phyloP scores from a whole-genome alignment of 345 rosid species.

The Aquilaria yunnanensis region DNA sequence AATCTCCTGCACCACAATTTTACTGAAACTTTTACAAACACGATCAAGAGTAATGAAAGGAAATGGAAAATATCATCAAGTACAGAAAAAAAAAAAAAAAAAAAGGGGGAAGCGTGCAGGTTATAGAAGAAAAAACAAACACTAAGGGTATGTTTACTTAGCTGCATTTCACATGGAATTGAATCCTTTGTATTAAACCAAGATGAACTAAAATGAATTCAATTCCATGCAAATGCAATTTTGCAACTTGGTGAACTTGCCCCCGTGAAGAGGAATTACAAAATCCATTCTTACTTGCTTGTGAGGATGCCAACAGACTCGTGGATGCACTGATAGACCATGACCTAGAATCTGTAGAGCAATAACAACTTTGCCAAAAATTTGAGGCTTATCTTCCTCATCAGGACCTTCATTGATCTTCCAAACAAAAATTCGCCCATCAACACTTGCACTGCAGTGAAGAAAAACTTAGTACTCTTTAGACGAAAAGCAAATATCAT shows the following conservation, averaged over 20 bases:
- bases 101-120: not conserved
- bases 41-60: not conserved
- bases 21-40: not conserved
- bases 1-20: slow-evolving; percentile 37
- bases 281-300: slow-evolving; percentile 40
- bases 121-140: not conserved
- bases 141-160: too few relatives aligned
- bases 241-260: too few relatives aligned
- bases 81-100: not conserved
- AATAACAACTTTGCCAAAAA: slow-evolving; percentile 36
- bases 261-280: not conserved
- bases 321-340: slow-evolving; percentile 39
- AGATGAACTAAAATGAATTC: not conserved
- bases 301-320: slow-evolving; percentile 68
- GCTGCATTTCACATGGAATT: too few relatives aligned
- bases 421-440: slow-evolving; percentile 46
- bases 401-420: slow-evolving; percentile 52
- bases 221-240: too few relatives aligned
- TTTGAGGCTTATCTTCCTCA: slow-evolving; percentile 67
- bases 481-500: not conserved
- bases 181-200: not conserved
- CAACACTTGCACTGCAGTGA: slow-evolving; percentile 44
- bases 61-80: not conserved
- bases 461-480: not conserved
- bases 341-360: slow-evolving; percentile 44